Percentiles rank a stretch among this genome's conserved stretches.
Evolutionary conservation across 495 filamentous ascomycete species (phyloP).

Genomic region (Baudoinia panamericana): DNA sequence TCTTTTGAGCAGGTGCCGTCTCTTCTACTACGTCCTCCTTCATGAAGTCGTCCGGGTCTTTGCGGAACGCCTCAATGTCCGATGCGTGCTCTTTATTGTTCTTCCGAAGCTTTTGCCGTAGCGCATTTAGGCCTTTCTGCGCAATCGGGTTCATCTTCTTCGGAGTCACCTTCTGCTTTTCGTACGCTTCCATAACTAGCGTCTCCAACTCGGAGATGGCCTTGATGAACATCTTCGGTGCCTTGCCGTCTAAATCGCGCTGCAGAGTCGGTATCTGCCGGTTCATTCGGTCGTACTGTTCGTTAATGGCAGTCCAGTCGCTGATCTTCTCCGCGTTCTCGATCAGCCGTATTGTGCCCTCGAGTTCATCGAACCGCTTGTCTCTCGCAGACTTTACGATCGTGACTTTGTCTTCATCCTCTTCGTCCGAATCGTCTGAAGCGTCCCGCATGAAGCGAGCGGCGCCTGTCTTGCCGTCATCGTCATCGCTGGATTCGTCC

Average conservation of each 20-base stretch:
- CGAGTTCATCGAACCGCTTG: slow-evolving; percentile 88
- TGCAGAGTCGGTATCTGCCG: slow-evolving; percentile 67
- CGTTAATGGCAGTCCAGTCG: slow-evolving; percentile 76
- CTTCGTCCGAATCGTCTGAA: slow-evolving; percentile 45
- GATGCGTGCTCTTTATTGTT: slow-evolving; percentile 88
- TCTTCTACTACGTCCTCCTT: slow-evolving; percentile 66
- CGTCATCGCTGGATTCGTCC: slow-evolving; percentile 42
- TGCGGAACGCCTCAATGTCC: slow-evolving; percentile 77
- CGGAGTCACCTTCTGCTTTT: slow-evolving; percentile 86
- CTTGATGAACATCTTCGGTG: slow-evolving; percentile 85
- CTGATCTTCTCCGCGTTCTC: slow-evolving; percentile 95
- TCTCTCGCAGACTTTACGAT: slow-evolving; percentile 94
- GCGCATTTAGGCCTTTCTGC: slow-evolving; percentile 82
- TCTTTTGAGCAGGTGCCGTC: slow-evolving; percentile 36
- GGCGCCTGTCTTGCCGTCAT: slow-evolving; percentile 54
- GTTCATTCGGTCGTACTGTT: slow-evolving; percentile 97
- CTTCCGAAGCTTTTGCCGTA: slow-evolving; percentile 95
- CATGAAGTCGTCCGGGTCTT: slow-evolving; percentile 77
- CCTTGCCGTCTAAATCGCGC: slow-evolving; percentile 50
- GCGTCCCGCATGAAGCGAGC: slow-evolving; percentile 68
- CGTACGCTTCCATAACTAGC: slow-evolving; percentile 80
- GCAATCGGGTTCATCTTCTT: slow-evolving; percentile 99
- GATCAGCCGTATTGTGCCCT: slow-evolving; percentile 73
- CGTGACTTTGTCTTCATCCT: slow-evolving; percentile 60
- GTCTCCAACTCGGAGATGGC: slow-evolving; percentile 89